Percentiles rank a stretch among this genome's conserved stretches.
Evolutionary conservation across 352 stramenopile genomes (phyloP).

Genomic region (Pythium volutum): DNA sequence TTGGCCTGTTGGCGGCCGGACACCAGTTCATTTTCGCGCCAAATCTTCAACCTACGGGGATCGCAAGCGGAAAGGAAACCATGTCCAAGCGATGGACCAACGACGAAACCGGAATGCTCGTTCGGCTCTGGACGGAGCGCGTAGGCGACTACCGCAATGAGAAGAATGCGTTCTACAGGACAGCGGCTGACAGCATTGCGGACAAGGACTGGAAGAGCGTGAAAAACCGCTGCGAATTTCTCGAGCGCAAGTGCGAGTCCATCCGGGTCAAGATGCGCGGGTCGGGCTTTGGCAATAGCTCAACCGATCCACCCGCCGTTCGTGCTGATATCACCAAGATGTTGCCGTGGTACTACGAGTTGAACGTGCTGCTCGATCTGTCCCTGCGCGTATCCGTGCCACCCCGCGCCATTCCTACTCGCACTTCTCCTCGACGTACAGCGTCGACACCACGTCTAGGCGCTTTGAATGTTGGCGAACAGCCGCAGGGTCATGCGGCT

Average conservation of each 20-base stretch:
- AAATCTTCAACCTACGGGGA: neutral
- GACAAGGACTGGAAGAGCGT: neutral
- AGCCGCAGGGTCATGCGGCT: neutral
- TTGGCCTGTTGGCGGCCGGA: no score
- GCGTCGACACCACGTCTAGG: neutral
- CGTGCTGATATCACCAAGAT: neutral
- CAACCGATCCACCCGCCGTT: neutral
- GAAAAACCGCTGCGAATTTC: conserved; percentile 3
- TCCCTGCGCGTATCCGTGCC: neutral
- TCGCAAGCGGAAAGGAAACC: neutral
- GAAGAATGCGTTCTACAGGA: neutral
- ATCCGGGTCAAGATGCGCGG: neutral
- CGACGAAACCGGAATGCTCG: neutral
- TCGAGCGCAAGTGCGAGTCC: neutral
- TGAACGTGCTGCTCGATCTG: neutral
- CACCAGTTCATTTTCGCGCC: neutral
- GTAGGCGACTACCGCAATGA: neutral
- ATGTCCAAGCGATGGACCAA: neutral
- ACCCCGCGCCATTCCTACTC: neutral
- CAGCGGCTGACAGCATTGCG: neutral
- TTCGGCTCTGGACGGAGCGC: neutral
- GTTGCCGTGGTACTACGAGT: neutral
- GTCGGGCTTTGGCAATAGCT: neutral
- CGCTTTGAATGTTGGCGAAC: neutral
- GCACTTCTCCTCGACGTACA: neutral